A percentile compares a stretch with the other conserved stretches of the same genome.
These are phyloP conservation scores for Massariosphaeria phaeospora DNA, from an alignment of 495 filamentous ascomycete genomes.

Conservation along the genomic window DNA sequence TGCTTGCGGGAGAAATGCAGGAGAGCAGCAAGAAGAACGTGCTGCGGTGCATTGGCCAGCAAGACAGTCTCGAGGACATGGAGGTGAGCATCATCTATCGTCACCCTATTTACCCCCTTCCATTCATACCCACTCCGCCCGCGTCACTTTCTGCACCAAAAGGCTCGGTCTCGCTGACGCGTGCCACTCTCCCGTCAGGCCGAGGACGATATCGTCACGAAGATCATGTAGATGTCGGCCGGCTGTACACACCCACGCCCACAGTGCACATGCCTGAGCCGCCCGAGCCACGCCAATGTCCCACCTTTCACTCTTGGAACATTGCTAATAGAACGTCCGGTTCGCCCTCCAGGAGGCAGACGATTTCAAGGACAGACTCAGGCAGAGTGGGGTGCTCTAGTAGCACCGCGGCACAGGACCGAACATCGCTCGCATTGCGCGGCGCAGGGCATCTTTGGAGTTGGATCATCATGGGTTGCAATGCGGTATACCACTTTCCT, in stretches of 20 bases:
- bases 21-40: conserved; percentile 99
- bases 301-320: neutral
- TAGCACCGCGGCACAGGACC: conserved; percentile 6
- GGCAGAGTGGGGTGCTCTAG: conserved; percentile 32
- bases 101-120: neutral
- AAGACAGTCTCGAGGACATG: conserved; percentile 94
- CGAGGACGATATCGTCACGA: conserved; percentile 88
- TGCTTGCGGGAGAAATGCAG: conserved; percentile 95
- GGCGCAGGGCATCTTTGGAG: conserved; percentile 16
- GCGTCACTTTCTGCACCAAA: conserved; percentile 4
- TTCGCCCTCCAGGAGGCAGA: conserved; percentile 31
- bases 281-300: neutral
- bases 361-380: conserved; percentile 28
- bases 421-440: conserved; percentile 11
- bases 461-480: conserved; percentile 15
- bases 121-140: neutral
- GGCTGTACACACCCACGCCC: too few relatives aligned
- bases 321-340: conserved; percentile 23
- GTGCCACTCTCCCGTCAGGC: conserved; percentile 56
- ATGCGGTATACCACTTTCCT: conserved; percentile 26
- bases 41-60: conserved; percentile 85
- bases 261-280: conserved; percentile 7
- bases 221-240: conserved; percentile 66
- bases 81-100: conserved; percentile 64
- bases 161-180: conserved; percentile 50